Evolutionary conservation across 371 early-diverging fungal species (phyloP).

Genomic region (Mortierella polycephala): DNA sequence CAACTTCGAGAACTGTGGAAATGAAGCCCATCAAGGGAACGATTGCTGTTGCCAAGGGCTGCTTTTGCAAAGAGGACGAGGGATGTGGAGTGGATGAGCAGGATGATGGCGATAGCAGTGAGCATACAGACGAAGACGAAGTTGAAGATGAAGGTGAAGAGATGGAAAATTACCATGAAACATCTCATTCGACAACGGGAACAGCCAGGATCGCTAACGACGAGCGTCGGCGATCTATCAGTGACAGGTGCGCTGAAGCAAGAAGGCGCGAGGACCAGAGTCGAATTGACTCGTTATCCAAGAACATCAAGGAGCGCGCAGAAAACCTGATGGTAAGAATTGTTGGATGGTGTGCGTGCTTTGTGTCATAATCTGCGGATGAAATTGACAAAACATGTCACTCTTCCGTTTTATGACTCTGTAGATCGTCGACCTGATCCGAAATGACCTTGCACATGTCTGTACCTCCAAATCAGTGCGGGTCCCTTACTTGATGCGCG

Average conservation of each 20-base stretch:
- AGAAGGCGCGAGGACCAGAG: slow-evolving; percentile 52
- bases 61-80: slow-evolving; percentile 57
- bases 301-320: slow-evolving; percentile 90
- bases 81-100: slow-evolving; percentile 42
- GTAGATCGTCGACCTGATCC: slow-evolving; percentile 95
- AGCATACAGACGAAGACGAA: slow-evolving; percentile 59
- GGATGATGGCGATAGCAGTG: slow-evolving; percentile 39
- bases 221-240: slow-evolving; percentile 1
- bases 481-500: slow-evolving; percentile 89
- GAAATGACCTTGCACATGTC: slow-evolving; percentile 89
- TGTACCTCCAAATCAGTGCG: slow-evolving; percentile 74
- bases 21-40: slow-evolving; percentile 99
- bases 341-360: not conserved
- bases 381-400: not conserved
- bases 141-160: slow-evolving; percentile 55
- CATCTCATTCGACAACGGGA: not conserved
- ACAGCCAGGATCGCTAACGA: not conserved
- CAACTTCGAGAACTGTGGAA: slow-evolving; percentile 62
- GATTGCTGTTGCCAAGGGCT: slow-evolving; percentile 60
- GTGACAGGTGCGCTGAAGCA: slow-evolving; percentile 42
- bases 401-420: not conserved
- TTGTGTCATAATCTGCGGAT: not conserved
- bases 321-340: slow-evolving; percentile 93
- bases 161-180: not conserved
- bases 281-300: slow-evolving; percentile 64